phyloP scores from a whole-genome alignment of 2,329 filamentous ascomycete species.

The Penicillium sp. region DNA sequence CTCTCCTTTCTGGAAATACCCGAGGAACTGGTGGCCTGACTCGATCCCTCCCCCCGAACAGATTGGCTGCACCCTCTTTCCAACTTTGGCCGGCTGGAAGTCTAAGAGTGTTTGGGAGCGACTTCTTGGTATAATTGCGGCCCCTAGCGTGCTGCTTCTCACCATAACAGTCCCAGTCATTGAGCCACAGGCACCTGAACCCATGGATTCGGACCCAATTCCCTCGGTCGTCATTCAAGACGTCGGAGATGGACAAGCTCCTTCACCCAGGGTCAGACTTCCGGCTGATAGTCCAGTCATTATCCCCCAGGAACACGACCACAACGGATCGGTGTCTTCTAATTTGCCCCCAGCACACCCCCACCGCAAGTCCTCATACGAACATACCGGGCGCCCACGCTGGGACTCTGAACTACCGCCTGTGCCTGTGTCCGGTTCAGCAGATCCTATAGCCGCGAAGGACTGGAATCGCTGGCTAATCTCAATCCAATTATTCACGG shows the following conservation, averaged over 20 bases:
- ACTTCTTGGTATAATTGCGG: constrained; percentile 75
- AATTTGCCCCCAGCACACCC: constrained; percentile 10
- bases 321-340: constrained; percentile 1
- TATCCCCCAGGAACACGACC: constrained; percentile 20
- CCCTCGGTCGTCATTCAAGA: constrained; percentile 27
- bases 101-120: constrained; percentile 86
- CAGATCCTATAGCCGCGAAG: constrained; percentile 29
- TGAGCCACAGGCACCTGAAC: constrained; percentile 64
- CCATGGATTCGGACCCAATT: constrained; percentile 43
- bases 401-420: constrained; percentile 46
- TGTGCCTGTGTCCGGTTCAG: constrained; percentile 21
- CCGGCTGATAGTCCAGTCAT: constrained; percentile 41
- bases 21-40: constrained; percentile 79
- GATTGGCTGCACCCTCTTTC: constrained; percentile 76
- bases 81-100: constrained; percentile 79
- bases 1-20: constrained; percentile 38
- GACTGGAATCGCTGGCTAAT: constrained; percentile 93
- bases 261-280: constrained; percentile 32
- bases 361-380: constrained; percentile 20
- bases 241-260: constrained; percentile 16
- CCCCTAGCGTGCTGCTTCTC: constrained; percentile 87
- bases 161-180: constrained; percentile 91
- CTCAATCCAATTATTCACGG: constrained; percentile 79
- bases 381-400: constrained; percentile 23
- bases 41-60: constrained; percentile 69